A percentile compares a stretch with the other conserved stretches of the same genome.
Conservation (phyloP, 23 red algal species). For the Gracilaria gracilis region DNA sequence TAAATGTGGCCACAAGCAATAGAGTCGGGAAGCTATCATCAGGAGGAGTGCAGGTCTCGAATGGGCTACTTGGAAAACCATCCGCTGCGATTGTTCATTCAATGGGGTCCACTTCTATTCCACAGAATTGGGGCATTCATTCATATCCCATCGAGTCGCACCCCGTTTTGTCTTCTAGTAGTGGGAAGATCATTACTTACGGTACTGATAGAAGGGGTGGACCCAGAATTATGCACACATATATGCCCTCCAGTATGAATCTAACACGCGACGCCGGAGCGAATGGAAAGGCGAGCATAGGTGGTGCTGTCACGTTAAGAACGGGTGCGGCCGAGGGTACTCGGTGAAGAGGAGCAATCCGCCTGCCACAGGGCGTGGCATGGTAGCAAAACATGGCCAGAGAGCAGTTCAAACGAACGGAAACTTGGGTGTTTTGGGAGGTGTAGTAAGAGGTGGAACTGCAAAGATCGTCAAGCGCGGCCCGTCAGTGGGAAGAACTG, state of each 20-base stretch:
- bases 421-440: not conserved
- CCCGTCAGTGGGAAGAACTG: not conserved
- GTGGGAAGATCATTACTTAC: not conserved
- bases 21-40: not conserved
- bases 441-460: not conserved
- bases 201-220: not conserved
- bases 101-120: constrained; percentile 2
- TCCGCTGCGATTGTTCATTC: constrained; percentile 10
- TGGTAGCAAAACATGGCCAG: too few relatives aligned
- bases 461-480: not conserved
- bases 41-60: not conserved
- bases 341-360: too few relatives aligned
- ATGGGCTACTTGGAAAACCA: not conserved
- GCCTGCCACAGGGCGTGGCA: too few relatives aligned
- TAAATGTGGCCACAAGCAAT: not conserved
- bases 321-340: not conserved
- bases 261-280: not conserved
- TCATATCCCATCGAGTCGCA: not conserved
- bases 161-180: not conserved
- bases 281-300: not conserved
- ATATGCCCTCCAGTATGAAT: not conserved
- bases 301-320: not conserved
- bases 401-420: not conserved
- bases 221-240: not conserved
- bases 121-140: not conserved